Base-by-base conservation (phyloP, 345 rosid genomes). In the Corymbia maculata region DNA sequence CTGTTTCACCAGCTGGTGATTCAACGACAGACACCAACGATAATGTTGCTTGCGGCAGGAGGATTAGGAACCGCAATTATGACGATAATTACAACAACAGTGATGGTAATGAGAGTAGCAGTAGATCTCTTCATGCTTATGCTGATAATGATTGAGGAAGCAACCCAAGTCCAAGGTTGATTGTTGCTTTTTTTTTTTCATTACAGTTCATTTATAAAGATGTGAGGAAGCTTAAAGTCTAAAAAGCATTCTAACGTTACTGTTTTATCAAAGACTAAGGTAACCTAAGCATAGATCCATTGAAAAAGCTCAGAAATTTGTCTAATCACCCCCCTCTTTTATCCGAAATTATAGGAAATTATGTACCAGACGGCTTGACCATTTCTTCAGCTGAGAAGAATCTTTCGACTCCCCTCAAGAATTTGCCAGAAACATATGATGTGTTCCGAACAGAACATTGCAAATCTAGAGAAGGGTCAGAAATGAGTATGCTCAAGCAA, bases 401-500 rank as follows among this genome's bases (percentile, higher is more conserved):
- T 70, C 82, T 70, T 70, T 70, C 82, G 17, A 36, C 13, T 70
- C 82, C 82, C 82, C 47, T 36, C 82, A 70, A 17, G 47, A 70
- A 70, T 17, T 36, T 70, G 47, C 47, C 47, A 36, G 47, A 70
- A 36, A 17, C 47, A 17, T 32, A 19, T 36, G 82, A 70, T 17
- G 26, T 70, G 82, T 36, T 36, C 47, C 82, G 36, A 44, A 36
- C 26, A 36, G 82, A 42, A 36, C 6, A 16, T 17, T 70, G 82
- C 36, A 70, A 36, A 70, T 70, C 82, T 17, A 28, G 59, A 52
- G 45, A 30, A 52, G 44, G 59, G 59, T 30, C 79, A 57, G 50
- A 59, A 59, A 47, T 86, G 55, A 89, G 59, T 66, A 89, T 89
- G 87, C 89, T 90, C 89, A 90, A 90, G 66, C 88, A 87, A 52